Evolutionary conservation across 208 protist species (phyloP), one percentile per base, ranked within the genome.

Genomic region (Crithidia acanthocephali): DNA sequence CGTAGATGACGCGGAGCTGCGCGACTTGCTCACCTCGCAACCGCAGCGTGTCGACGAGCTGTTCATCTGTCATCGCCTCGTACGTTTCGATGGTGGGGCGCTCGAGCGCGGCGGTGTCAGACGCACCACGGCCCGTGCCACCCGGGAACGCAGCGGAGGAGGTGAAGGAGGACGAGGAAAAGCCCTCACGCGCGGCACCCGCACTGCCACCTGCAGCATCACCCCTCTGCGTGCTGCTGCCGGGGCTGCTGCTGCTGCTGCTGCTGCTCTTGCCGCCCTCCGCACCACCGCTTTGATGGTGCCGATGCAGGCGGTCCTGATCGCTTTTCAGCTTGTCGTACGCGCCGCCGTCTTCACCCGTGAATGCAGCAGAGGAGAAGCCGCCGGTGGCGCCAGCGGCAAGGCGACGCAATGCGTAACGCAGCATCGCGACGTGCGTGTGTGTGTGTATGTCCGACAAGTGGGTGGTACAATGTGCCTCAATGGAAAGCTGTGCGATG

Each of bases 291-390:
- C 13, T 40, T 32, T 84, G 67, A 53, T 72, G 28, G 2, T 67
- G 61, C 22, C 55, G 70, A 33, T 25, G 62, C 45, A 86, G 62
- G 9, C 74, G 68, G 33, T 81, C 77, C 16, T 72, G 69, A 48
- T 85, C 77, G 22, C 55, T 2, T 37, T 83, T 55, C 1, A 68
- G 47, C 23, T 27, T n/a, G 25, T 74, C 65, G 44, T 86, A 79
- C 33, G 47, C 70, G 1, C 73, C 80, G 28, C 71, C 79, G 42
- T 88, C 83, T 37, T 86, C 90, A 52, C 74, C 72, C 16, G 84
- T 92, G 65, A 95, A 95, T 28, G 79, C 84, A 32, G 87, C 85
- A 9, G 91, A 95, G 22, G 91, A 95, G 63, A 92, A 92, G 45
- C 72, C 76, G 3, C 45, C 70, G 13, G 69, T 40, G 37, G 69